Base-by-base conservation (phyloP, 768 basidiomycete genomes). In the Omphalotus guepiniiformis region DNA sequence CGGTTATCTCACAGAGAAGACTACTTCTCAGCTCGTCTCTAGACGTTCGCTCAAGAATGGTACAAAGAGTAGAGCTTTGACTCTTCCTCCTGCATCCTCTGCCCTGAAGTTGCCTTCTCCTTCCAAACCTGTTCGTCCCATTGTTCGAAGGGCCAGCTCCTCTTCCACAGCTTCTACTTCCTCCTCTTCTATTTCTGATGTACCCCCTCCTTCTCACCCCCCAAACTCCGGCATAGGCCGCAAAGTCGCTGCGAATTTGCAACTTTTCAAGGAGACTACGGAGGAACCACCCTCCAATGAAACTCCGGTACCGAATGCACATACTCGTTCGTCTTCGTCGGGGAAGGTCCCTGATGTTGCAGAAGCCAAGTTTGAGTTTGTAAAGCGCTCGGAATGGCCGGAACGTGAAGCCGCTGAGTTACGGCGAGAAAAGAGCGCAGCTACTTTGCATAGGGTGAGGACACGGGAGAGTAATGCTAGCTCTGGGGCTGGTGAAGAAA, bases 341-440 rank as follows among this genome's bases (percentile, higher is more conserved):
- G 65, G 69, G 26, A 69, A 77, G 30, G 67, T 69, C 26, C 68
- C 72, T 23, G 76, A 79, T 50, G 80, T 87, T 36, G 76, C 79
- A 21, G 78, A 85, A 52, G 75, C 85, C 15, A 76, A 82, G 58
- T 89, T 81, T 58, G 79, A 89, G 69, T 89, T 88, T 56, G 85
- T 90, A 39, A 89, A 88, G 60, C 79, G 88, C 35, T 82, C 89
- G 13, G 88, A 87, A 54, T 90, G 89, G 89, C 86, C 85, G 1
- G 87, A 88, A 62, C 78, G 85, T 32, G 88, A 88, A 66, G 70
- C 78, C 4, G 84, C 81, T 47, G 84, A 82, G 16, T 69, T 82
- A 40, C 73, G 86, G 48, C 71, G 86, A 49, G 83, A 86, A 59
- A 80, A 76, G 62, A 88, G 86, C 58, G 69, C 74, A 28, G 78